Percentiles rank a stretch among this genome's conserved stretches.
phyloP scores from a whole-genome alignment of 495 filamentous ascomycete genomes.

The Neurospora cerealis region DNA sequence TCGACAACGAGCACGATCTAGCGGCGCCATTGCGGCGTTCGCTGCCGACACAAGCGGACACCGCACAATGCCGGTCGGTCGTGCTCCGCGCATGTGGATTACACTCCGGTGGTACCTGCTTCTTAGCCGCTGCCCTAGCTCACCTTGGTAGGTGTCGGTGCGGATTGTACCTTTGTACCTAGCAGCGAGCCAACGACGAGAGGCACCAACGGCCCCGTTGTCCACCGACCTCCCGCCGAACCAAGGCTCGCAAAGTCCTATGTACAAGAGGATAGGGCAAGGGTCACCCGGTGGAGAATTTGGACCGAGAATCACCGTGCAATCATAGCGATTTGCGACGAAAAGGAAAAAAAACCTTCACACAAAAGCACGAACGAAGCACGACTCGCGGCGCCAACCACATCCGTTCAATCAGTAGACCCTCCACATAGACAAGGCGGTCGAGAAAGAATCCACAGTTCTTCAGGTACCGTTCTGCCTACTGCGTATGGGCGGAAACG shows the following conservation, averaged over 20 bases:
- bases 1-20: background rate
- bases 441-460: background rate
- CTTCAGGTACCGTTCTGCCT: background rate
- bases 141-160: background rate
- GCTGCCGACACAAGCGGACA: background rate
- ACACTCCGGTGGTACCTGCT: background rate
- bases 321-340: background rate
- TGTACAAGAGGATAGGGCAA: background rate
- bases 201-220: background rate
- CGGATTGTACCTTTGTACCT: background rate
- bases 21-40: background rate
- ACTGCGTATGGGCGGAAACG: background rate
- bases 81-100: background rate
- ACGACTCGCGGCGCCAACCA: conserved; percentile 5
- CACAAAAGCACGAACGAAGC: conserved; percentile 1
- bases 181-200: background rate
- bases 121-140: background rate
- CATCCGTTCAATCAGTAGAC: background rate
- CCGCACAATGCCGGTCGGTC: background rate
- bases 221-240: background rate
- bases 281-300: background rate
- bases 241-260: background rate
- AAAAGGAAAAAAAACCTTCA: background rate
- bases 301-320: background rate
- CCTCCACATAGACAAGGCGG: background rate